Evolutionary conservation across 1,284 basidiomycete genomes (phyloP).

Genomic region (Trichosporon sp.): DNA sequence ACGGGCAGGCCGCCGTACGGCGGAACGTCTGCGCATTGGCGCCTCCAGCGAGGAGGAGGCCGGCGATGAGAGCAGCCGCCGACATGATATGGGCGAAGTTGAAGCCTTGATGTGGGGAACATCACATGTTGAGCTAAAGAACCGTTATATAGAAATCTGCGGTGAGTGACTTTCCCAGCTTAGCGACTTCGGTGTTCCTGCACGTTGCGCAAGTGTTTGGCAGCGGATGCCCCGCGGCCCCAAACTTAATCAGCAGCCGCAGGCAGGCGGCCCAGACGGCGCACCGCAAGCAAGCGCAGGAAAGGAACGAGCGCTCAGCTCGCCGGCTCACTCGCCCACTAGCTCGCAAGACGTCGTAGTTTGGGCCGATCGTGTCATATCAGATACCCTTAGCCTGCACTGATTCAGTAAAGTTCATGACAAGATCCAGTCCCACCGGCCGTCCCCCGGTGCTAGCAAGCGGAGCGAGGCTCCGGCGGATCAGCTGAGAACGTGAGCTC

Average conservation of each 20-base stretch:
- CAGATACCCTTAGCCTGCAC: neutral
- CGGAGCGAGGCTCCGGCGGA: neutral
- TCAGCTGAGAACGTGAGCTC: neutral
- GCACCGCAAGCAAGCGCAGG: too few relatives aligned
- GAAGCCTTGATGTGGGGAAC: neutral
- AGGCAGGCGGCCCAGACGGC: neutral
- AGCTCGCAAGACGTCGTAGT: neutral
- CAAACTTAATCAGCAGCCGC: neutral
- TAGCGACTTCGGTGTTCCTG: neutral
- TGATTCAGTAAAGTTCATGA: neutral
- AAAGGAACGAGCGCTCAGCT: neutral
- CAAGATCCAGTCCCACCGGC: neutral
- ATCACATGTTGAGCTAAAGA: neutral
- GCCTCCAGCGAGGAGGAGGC: conserved; percentile 23
- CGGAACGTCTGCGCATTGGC: conserved; percentile 46
- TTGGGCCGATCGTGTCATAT: neutral
- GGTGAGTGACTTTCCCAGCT: neutral
- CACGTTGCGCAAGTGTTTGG: neutral
- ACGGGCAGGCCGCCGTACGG: conserved; percentile 46
- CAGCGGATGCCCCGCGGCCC: neutral
- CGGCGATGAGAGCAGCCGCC: conserved; percentile 13
- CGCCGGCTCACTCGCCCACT: neutral
- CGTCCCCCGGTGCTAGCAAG: too few relatives aligned
- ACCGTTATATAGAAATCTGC: neutral
- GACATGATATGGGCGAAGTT: neutral